Base-by-base conservation (phyloP, 441 rosid species). In the Erodium chrysanthum region DNA sequence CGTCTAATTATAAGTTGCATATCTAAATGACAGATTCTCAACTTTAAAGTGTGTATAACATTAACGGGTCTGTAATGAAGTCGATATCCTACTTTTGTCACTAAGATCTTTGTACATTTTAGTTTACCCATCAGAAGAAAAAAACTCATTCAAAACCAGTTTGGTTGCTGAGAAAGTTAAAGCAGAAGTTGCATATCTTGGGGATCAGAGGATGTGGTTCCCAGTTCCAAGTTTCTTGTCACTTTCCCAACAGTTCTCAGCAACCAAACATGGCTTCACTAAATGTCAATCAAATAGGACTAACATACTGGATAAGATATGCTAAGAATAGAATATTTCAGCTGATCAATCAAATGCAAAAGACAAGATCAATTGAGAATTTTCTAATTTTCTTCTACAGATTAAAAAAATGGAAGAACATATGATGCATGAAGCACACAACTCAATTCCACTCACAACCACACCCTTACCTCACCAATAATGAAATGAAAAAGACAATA, bases 251-350 rank as follows among this genome's bases (percentile, higher is more conserved):
- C 59, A 52, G 14, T 58, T 58, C 62, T 58, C 62, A 58, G 62
- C 62, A 21, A 58, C 62, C 27, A 54, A 54, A 20, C 60, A 54
- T 17, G 60, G 60, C 5, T 54, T 54, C 60, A 54, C 60, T 20
- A 54, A 20, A 54, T 17, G 60, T 20, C 25, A 54, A 54, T 20
- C 25, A 20, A 17, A 54, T 20, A 54, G 9, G 60, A 20, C 25
- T 54, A 5, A 54, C 60, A 18, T 54, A 20, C 25, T 54, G 60
- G 20, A 18, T 54, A 54, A 54, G 60, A 18, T 54, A 54, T 54
- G n/a, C 15, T 1, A 10, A 10, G n/a, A 21, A 21, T 14, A 21
- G 14, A 20, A 21, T 0, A 58, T 58, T 8, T 58, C 62, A 58
- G 29, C 62, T 9, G 29, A 58, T 58, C 62, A 20, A 58, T 58